These are phyloP conservation scores for Dalbergia cochinchinensis DNA, from an alignment of 306 rosid genomes.

Conservation along the genomic window DNA sequence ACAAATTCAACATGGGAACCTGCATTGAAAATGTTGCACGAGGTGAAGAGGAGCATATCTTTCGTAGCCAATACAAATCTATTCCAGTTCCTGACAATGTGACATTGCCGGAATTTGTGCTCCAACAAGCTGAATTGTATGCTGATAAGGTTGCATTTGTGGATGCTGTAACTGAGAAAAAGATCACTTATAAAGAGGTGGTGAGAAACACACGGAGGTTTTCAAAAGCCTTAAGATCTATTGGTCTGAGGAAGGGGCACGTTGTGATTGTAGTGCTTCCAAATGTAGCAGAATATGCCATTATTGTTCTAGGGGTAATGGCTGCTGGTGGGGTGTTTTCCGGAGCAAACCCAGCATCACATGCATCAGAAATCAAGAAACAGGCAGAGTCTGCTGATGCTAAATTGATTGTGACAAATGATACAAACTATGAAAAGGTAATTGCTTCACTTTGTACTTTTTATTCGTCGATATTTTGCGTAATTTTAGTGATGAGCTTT, in stretches of 20 bases:
- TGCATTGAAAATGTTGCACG: conserved; percentile 26
- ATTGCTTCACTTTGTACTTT: background rate
- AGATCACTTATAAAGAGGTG: conserved; percentile 69
- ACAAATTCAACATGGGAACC: conserved; percentile 55
- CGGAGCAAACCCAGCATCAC: conserved; percentile 83
- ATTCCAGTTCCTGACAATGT: conserved; percentile 74
- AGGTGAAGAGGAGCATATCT: conserved; percentile 67
- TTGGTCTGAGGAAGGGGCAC: conserved; percentile 78
- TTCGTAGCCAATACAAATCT: conserved; percentile 59
- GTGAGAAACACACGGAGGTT: conserved; percentile 67
- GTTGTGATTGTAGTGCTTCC: conserved; percentile 90
- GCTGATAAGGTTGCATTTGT: conserved; percentile 86
- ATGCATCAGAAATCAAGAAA: conserved; percentile 77
- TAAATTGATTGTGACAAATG: conserved; percentile 72
- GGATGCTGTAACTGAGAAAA: conserved; percentile 79
- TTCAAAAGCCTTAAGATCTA: conserved; percentile 75
- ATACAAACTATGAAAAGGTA: conserved; percentile 76
- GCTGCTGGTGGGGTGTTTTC: conserved; percentile 87
- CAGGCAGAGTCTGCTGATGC: conserved; percentile 82
- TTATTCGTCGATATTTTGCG: background rate
- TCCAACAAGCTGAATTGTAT: conserved; percentile 64
- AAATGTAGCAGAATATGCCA: conserved; percentile 81
- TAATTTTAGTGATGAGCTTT: too few relatives aligned
- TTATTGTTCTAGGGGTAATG: conserved; percentile 86
- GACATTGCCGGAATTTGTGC: conserved; percentile 87